These are phyloP conservation scores for Amesomyces nigricolor DNA, from an alignment of 2,329 filamentous ascomycete genomes.

Conservation along the genomic window DNA sequence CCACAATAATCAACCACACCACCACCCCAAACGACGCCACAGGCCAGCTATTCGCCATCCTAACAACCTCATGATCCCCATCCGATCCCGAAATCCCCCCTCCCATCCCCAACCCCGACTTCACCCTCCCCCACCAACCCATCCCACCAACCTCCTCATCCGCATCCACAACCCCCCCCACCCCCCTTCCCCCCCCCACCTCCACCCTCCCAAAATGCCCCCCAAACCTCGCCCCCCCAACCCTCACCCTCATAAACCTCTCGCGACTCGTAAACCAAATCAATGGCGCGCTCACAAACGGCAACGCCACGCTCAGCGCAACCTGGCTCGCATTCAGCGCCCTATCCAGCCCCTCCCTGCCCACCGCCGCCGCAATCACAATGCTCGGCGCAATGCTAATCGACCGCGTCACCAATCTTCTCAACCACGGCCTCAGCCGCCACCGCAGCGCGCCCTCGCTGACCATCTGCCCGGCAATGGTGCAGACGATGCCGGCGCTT, in stretches of 20 bases:
- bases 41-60: constrained; percentile 70
- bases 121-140: background rate
- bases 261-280: constrained; percentile 29
- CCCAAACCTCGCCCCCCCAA: constrained; percentile 16
- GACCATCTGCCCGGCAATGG: constrained; percentile 62
- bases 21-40: constrained; percentile 46
- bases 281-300: constrained; percentile 30
- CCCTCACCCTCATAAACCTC: constrained; percentile 27
- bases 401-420: constrained; percentile 28
- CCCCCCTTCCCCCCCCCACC: background rate
- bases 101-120: background rate
- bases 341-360: constrained; percentile 26
- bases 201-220: background rate
- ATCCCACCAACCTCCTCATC: background rate
- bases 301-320: constrained; percentile 28
- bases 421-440: constrained; percentile 27
- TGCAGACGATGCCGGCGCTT: constrained; percentile 67
- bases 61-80: constrained; percentile 31
- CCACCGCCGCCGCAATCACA: constrained; percentile 29
- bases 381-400: constrained; percentile 30
- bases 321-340: constrained; percentile 22
- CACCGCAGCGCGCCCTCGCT: constrained; percentile 31
- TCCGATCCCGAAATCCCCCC: background rate
- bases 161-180: background rate
- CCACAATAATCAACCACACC: constrained; percentile 58